These are phyloP conservation scores for Citrus hindsii DNA, from an alignment of 345 rosid genomes.

Conservation along the genomic window DNA sequence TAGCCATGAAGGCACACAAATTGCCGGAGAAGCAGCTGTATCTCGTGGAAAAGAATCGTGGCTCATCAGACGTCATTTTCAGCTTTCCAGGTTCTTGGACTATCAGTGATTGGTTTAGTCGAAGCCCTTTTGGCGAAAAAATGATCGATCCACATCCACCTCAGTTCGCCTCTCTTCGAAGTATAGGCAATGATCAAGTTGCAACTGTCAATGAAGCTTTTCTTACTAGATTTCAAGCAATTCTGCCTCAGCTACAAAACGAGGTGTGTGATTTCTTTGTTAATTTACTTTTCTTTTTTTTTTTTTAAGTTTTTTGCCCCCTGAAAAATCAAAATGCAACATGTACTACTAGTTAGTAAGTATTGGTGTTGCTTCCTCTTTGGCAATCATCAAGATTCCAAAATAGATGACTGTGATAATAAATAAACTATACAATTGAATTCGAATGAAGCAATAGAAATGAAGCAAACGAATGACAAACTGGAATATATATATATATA, in stretches of 20 bases:
- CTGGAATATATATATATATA: neutral
- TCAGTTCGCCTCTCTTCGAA: conserved; percentile 53
- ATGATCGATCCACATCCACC: conserved; percentile 32
- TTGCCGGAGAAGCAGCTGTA: conserved; percentile 26
- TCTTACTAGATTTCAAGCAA: conserved; percentile 25
- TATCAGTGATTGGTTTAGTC: conserved; percentile 30
- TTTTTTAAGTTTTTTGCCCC: too few relatives aligned
- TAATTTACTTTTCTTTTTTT: too few relatives aligned
- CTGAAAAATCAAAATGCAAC: too few relatives aligned
- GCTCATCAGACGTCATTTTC: conserved; percentile 28
- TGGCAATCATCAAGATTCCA: neutral
- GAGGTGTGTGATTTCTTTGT: conserved; percentile 33
- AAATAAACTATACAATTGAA: neutral
- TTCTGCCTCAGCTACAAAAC: conserved; percentile 18
- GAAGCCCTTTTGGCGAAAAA: conserved; percentile 48
- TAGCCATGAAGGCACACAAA: conserved; percentile 36
- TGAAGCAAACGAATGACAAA: neutral
- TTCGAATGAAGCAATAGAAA: neutral
- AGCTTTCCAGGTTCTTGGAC: conserved; percentile 55
- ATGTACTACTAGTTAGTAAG: too few relatives aligned
- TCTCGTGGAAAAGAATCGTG: conserved; percentile 17
- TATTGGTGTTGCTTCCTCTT: neutral
- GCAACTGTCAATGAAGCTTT: conserved; percentile 71
- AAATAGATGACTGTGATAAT: neutral
- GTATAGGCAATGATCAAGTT: conserved; percentile 39